phyloP scores from a whole-genome alignment of 495 filamentous ascomycete species.

The Aspergillus heteromorphus region DNA sequence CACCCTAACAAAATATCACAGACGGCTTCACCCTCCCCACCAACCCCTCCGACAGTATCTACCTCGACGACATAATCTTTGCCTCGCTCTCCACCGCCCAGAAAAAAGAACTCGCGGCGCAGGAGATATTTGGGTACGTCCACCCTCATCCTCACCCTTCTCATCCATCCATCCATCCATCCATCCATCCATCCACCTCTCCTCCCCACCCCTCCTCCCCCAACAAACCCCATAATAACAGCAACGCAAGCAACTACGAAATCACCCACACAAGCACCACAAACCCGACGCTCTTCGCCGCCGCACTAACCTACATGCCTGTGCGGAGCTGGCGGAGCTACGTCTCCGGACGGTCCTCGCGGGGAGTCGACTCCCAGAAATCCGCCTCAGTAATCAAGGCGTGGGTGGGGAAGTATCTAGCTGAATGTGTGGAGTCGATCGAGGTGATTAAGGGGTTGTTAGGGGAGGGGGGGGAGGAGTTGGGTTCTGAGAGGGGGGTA shows the following conservation, averaged over 20 bases:
- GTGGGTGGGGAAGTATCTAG: constrained; percentile 21
- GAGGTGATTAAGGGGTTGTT: constrained; percentile 12
- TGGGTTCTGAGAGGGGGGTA: neutral
- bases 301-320: constrained; percentile 35
- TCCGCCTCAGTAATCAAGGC: constrained; percentile 16
- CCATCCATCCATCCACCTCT: neutral
- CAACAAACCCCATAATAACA: neutral
- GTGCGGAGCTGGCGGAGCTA: constrained; percentile 27
- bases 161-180: neutral
- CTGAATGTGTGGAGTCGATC: constrained; percentile 18
- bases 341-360: constrained; percentile 17
- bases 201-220: neutral
- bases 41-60: constrained; percentile 58
- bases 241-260: constrained; percentile 42
- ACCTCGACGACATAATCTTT: constrained; percentile 57
- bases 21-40: constrained; percentile 61
- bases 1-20: constrained; percentile 12
- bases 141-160: neutral
- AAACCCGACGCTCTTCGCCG: constrained; percentile 57
- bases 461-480: neutral
- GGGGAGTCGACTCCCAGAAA: constrained; percentile 14
- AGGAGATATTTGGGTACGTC: constrained; percentile 48
- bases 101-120: constrained; percentile 39
- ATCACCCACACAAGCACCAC: constrained; percentile 42
- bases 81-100: constrained; percentile 34